Conservation (phyloP, 306 rosid genomes). For the Canavalia gladiata region DNA sequence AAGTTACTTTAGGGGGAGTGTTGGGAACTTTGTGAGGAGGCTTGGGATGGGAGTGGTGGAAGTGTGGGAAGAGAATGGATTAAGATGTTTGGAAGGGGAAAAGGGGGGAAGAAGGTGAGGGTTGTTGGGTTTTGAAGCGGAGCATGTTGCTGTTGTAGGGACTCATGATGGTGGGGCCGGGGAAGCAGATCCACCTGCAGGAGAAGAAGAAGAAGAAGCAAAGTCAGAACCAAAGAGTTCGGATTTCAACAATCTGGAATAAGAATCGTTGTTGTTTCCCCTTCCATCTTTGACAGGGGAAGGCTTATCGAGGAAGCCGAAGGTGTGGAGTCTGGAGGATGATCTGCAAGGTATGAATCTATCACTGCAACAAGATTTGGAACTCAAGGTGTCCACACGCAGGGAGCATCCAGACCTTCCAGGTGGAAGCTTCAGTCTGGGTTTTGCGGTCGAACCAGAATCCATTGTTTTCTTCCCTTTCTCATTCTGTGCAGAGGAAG, state of each 20-base stretch:
- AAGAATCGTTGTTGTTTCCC: conserved; percentile 62
- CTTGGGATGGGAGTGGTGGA: conserved; percentile 78
- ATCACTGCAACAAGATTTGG: conserved; percentile 75
- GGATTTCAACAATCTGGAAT: conserved; percentile 74
- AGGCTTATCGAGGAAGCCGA: conserved; percentile 77
- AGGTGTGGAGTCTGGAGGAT: conserved; percentile 90
- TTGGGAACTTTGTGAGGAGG: conserved; percentile 96
- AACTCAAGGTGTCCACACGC: conserved; percentile 68
- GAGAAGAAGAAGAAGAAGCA: conserved; percentile 64
- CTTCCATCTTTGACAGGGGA: conserved; percentile 93
- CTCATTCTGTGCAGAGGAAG: too few relatives aligned
- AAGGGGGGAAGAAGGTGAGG: conserved; percentile 79
- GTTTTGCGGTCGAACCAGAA: too few relatives aligned
- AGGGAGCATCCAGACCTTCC: conserved; percentile 84
- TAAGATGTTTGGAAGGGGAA: conserved; percentile 74
- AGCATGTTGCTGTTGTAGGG: conserved; percentile 86
- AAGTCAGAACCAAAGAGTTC: conserved; percentile 97
- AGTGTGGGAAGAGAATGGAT: conserved; percentile 59
- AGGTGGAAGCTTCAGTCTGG: conserved; percentile 79
- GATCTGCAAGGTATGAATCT: conserved; percentile 98
- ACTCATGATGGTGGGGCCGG: conserved; percentile 63
- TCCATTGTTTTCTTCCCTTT: too few relatives aligned
- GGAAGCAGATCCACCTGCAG: conserved; percentile 41
- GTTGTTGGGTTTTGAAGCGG: conserved; percentile 81
- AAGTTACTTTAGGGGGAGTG: conserved; percentile 88